These are phyloP conservation scores for Leishmania guyanensis DNA, from an alignment of 208 protist species.

Conservation along the genomic window DNA sequence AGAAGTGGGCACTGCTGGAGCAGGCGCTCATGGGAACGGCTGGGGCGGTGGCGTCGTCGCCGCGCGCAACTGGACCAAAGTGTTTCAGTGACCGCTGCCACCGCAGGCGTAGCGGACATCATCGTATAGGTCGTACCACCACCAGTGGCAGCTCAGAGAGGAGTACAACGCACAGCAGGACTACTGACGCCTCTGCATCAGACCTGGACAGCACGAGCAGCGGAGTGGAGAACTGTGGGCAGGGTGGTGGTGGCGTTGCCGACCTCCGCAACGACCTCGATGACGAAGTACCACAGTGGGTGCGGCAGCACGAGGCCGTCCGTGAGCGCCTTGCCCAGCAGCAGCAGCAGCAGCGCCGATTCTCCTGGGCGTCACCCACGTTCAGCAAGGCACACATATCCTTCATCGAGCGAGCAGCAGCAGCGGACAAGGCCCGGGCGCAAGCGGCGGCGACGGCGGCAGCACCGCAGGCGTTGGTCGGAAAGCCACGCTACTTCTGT, in stretches of 20 bases:
- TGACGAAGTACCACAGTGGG: slow-evolving; percentile 32
- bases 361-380: slow-evolving; percentile 6
- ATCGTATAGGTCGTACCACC: not conserved
- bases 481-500: slow-evolving; percentile 19
- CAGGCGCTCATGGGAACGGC: not conserved
- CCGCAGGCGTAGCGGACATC: not conserved
- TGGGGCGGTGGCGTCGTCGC: not conserved
- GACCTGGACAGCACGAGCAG: not conserved
- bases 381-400: slow-evolving; percentile 1
- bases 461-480: slow-evolving; percentile 8
- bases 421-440: not conserved
- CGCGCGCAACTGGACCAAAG: not conserved
- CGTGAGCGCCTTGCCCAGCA: slow-evolving; percentile 5
- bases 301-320: slow-evolving; percentile 18
- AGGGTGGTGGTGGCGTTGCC: not conserved
- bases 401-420: not conserved
- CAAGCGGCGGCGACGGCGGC: not conserved
- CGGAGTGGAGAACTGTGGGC: not conserved
- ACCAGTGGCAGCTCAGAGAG: not conserved
- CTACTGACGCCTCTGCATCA: not conserved
- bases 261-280: slow-evolving; percentile 19
- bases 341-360: slow-evolving; percentile 2
- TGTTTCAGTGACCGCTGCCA: not conserved
- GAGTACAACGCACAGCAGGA: not conserved
- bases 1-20: slow-evolving; percentile 1